Base-by-base conservation (phyloP, 2,329 filamentous ascomycete species). In the Cladobotryum mycophilum region DNA sequence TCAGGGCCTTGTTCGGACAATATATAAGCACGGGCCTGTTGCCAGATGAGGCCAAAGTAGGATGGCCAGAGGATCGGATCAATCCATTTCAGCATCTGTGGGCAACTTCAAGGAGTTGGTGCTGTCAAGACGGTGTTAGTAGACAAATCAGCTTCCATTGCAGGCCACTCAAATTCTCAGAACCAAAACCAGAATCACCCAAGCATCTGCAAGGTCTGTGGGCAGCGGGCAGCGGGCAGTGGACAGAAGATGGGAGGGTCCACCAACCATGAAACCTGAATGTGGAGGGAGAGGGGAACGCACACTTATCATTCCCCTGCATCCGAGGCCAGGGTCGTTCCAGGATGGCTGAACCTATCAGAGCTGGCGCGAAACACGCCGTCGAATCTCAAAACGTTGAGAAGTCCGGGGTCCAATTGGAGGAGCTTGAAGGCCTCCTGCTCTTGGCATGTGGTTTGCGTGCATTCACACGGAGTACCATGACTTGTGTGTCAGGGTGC, bases 371-470 rank as follows among this genome's bases (percentile, higher is more conserved):
- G 22, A 49, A 47, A 52, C 40, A 52, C 49, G 38, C 49, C 42
- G 50, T 45, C 50, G 36, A 52, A 50, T 49, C 51, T 53, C 50
- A 41, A 45, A 48, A 38, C 41, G 17, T 48, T 33, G 50, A 43
- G 17, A 45, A 18, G 45, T 37, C 20, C 34, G n/a, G 37, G 43
- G 42, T 15, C 48, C 37, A 30, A 43, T 51, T 47, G 42, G 48
- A 41, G 35, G 17, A 14, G 30, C n/a, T 12, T 14, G n/a, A 50
- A 5, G 25, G 25, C 25, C 25, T 30, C 25, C 6, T 30, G 9
- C 25, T 30, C 25, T 30, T 30, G 25, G 25, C 25, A 30, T 30
- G 25, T 30, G 4, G 25, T 30, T 30, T 37, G 34, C 22, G n/a
- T 7, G 40, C 18, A 25, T 25, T 4, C 35, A 11, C 9, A 8